Evolutionary conservation across 305 asterid species (phyloP), one percentile per base, ranked within the genome.

Genomic region (Striga hermonthica): DNA sequence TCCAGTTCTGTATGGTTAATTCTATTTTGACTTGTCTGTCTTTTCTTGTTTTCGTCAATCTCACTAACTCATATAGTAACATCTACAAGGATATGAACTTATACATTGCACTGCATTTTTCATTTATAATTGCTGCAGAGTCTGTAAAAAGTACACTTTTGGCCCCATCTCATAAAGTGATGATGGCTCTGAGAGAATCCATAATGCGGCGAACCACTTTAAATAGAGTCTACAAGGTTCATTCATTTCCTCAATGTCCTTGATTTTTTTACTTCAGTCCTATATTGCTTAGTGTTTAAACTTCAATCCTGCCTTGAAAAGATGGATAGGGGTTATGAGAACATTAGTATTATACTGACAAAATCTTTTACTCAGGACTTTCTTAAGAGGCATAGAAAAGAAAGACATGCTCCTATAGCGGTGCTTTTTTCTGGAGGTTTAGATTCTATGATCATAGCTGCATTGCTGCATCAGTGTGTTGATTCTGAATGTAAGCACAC

Each of bases 381-480:
- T 60, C 56, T 70, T 72, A 62, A 48, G 63, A 57, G 74, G 72
- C 78, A 64, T 70, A 63, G 66, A 66, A 78, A 22, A 56, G 78
- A 70, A 36, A 73, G 70, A 75, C 39, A 52, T 80, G 80, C 88
- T 80, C 98, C 98, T 12, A 73, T 92, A 34, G 97, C 95, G n/a
- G 95, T 89, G 72, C 88, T 92, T 44, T 92, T 89, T 86, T 92
- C 98, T 65, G 98, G 98, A 59, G 98, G 98, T 65, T 69, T 92
- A 62, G 98, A 92, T 83, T 89, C 96, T 44, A 92, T 92, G 98
- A 87, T 92, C 69, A 83, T 92, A 76, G 92, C 97, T 66, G 96
- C 94, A 11, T 75, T 92, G 72, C 78, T 83, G 70, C 86, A 92
- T 81, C 84, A 82, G 73, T 92, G 97, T 84, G 76, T 89, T 64